Percentiles rank a stretch among this genome's conserved stretches.
phyloP scores from a whole-genome alignment of 2,329 filamentous ascomycete species.

The Pestalotiopsis sp. region DNA sequence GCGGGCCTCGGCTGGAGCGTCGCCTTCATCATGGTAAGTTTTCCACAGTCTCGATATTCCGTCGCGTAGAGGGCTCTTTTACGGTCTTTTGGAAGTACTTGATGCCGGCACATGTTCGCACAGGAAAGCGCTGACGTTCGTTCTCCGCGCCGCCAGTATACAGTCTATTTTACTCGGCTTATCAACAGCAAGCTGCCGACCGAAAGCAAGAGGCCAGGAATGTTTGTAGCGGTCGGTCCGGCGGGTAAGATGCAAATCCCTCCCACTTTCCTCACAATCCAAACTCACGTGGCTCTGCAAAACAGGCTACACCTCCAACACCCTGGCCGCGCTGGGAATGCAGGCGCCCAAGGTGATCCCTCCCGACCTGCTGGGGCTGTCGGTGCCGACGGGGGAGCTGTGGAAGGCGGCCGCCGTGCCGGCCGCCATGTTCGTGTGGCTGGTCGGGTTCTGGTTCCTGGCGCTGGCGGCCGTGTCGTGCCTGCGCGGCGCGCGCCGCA shows the following conservation, averaged over 20 bases:
- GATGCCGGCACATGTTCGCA: neutral
- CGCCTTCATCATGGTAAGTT: conserved; percentile 48
- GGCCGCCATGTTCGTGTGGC: conserved; percentile 51
- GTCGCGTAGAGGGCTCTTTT: too few relatives aligned
- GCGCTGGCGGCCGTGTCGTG: conserved; percentile 38
- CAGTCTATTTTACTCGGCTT: conserved; percentile 51
- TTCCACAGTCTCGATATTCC: neutral
- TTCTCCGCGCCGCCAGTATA: conserved; percentile 16
- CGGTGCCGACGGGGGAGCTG: conserved; percentile 29
- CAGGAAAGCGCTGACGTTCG: neutral
- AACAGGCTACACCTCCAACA: conserved; percentile 43
- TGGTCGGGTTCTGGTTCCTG: conserved; percentile 55
- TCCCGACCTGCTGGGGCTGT: conserved; percentile 17
- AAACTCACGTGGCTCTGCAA: neutral
- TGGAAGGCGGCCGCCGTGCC: conserved; percentile 46
- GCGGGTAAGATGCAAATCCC: conserved; percentile 26
- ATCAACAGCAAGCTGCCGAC: conserved; percentile 51
- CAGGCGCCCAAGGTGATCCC: conserved; percentile 1
- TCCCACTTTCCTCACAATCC: neutral
- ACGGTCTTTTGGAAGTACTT: too few relatives aligned
- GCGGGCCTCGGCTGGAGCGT: conserved; percentile 54
- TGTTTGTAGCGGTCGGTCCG: conserved; percentile 56
- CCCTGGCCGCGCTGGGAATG: conserved; percentile 49
- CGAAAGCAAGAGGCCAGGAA: conserved; percentile 47
- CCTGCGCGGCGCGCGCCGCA: conserved; percentile 37